Conservation (phyloP, 768 basidiomycete genomes). For the Psilocybe cubensis region DNA sequence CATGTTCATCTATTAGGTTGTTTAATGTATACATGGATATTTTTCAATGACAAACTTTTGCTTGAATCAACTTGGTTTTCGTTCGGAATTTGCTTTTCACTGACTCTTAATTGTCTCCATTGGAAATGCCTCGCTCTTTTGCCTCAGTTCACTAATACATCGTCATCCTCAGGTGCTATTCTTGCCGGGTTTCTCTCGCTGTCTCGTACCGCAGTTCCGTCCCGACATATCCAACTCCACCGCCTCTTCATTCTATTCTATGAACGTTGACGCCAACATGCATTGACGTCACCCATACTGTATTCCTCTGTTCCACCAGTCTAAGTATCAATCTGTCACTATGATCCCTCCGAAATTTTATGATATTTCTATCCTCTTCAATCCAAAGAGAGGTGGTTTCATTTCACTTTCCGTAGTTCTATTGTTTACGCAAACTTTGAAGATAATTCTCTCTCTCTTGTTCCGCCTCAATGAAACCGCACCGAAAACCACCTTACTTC, state of each 20-base stretch:
- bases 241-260: background rate
- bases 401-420: background rate
- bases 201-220: background rate
- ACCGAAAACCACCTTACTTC: background rate
- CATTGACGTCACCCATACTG: background rate
- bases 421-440: background rate
- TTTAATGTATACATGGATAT: conserved; percentile 13
- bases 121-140: background rate
- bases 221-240: background rate
- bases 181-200: background rate
- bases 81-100: background rate
- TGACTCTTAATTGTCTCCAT: background rate
- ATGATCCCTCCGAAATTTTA: conserved; percentile 4
- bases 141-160: background rate
- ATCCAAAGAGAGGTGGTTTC: background rate
- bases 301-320: background rate
- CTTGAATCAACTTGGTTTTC: background rate
- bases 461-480: background rate
- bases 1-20: conserved; percentile 16
- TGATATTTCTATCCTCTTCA: background rate
- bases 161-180: background rate
- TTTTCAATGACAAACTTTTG: background rate
- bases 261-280: background rate
- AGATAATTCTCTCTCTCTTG: background rate
- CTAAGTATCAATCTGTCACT: background rate